Evolutionary conservation across 768 basidiomycete genomes (phyloP), one percentile per base, ranked within the genome.

Genomic region (Xerocomellus chrysenteron): DNA sequence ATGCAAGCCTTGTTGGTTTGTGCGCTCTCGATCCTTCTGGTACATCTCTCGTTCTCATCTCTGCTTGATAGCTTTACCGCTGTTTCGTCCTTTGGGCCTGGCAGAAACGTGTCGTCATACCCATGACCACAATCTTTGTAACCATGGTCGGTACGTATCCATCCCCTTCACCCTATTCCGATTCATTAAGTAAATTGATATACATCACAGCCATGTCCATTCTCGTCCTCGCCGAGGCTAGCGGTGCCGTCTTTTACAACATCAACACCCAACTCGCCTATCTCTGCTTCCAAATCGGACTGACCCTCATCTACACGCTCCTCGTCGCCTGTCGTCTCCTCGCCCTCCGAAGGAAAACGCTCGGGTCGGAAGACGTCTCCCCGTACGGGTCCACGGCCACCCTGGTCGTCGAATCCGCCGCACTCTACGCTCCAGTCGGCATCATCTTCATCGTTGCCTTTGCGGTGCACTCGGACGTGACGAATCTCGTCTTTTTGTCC

Each of bases 391-490:
- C 54, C 5, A 63, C 73, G 0, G 48, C 61, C 2, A 53, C 64
- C 26, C 74, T 77, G 68, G 48, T 76, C 21, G 56, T 78, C 56
- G 75, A 78, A 50, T 73, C 71, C 11, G 72, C 75, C 2, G 56
- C 67, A 1, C 47, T 70, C 13, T 75, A 74, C 48, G 46, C 68
- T 0, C 41, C 58, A 2, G 54, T 68, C 32, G 64, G 60, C 12
- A 32, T 75, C 12, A 42, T 74, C 16, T 76, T 74, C 55, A 57
- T 78, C 33, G 39, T 75, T 13, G 47, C 68, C 1, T 73, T 67
- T 41, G 68, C 64, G 1, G 24, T 62, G 1, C 53, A 67, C 46
- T 64, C 56, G 6, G 50, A 65, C 8, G 10, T 74, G 17, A 62
- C 65, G 21, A 74, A 75, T 51, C 58, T 74, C 5, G 64, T 74